phyloP scores from a whole-genome alignment of 177 flowering plant species.

The Telopea speciosissima region DNA sequence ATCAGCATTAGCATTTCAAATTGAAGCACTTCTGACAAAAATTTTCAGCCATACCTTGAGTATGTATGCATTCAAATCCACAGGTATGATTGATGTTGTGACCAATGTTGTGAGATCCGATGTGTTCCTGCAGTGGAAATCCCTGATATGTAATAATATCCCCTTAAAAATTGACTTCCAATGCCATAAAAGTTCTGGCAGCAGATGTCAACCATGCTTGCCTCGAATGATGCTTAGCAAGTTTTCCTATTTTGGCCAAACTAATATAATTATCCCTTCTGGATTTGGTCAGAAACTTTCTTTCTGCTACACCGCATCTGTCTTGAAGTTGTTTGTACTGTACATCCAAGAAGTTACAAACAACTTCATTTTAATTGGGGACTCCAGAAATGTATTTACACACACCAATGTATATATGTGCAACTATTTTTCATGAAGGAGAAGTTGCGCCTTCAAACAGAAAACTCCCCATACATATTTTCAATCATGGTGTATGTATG shows the following conservation, averaged over 20 bases:
- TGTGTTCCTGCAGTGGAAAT: constrained; percentile 43
- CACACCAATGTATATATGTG: background rate
- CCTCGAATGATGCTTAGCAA: background rate
- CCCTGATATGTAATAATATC: background rate
- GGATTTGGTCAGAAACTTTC: no score
- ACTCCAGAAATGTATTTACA: background rate
- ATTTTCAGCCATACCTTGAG: constrained; percentile 43
- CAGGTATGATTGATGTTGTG: constrained; percentile 78
- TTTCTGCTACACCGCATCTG: no score
- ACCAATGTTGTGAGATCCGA: constrained; percentile 73
- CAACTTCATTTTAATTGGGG: no score
- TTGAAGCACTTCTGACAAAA: background rate
- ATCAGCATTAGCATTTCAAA: background rate
- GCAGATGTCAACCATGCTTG: background rate
- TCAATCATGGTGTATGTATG: background rate
- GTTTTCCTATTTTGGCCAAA: background rate
- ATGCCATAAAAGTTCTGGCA: background rate
- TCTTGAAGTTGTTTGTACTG: no score
- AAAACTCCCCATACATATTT: background rate
- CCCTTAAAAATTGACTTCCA: background rate
- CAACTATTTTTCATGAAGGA: background rate
- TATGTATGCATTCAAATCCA: constrained; percentile 73
- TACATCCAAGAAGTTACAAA: no score
- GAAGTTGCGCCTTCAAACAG: background rate
- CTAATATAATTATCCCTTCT: no score